Conservation (phyloP, 805 yeast genomes). For the Candida jianshihensis region DNA sequence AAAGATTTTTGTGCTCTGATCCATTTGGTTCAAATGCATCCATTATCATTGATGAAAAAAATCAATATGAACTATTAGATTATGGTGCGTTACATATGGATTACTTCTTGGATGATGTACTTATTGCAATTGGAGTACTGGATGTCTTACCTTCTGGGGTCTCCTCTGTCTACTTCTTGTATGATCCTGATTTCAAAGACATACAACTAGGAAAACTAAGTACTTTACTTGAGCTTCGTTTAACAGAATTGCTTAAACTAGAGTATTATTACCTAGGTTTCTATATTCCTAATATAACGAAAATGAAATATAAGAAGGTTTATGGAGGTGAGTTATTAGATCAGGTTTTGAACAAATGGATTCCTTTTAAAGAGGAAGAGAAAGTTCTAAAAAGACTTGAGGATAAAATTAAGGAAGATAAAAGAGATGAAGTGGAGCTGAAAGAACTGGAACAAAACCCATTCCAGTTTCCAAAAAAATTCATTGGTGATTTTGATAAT, state of each 20-base stretch:
- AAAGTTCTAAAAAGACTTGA: conserved; percentile 19
- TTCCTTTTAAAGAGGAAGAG: conserved; percentile 18
- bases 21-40: conserved; percentile 40
- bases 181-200: conserved; percentile 74
- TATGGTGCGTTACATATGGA: conserved; percentile 74
- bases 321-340: conserved; percentile 75
- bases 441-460: background rate
- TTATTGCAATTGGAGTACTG: conserved; percentile 70
- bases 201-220: conserved; percentile 73
- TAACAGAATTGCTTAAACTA: conserved; percentile 38
- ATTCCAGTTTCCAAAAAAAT: background rate
- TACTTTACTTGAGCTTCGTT: conserved; percentile 60
- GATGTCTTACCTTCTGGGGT: conserved; percentile 72
- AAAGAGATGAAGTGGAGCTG: background rate
- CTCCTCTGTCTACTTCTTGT: conserved; percentile 81
- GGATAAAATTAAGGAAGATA: conserved; percentile 11
- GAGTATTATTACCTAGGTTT: conserved; percentile 71
- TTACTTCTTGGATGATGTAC: conserved; percentile 54
- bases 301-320: conserved; percentile 75
- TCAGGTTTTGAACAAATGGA: conserved; percentile 38
- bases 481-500: background rate
- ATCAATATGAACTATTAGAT: conserved; percentile 8
- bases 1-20: conserved; percentile 58
- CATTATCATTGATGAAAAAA: background rate
- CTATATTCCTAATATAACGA: conserved; percentile 69